Base-by-base conservation (phyloP, 345 rosid genomes). In the Cardamine occulta region DNA sequence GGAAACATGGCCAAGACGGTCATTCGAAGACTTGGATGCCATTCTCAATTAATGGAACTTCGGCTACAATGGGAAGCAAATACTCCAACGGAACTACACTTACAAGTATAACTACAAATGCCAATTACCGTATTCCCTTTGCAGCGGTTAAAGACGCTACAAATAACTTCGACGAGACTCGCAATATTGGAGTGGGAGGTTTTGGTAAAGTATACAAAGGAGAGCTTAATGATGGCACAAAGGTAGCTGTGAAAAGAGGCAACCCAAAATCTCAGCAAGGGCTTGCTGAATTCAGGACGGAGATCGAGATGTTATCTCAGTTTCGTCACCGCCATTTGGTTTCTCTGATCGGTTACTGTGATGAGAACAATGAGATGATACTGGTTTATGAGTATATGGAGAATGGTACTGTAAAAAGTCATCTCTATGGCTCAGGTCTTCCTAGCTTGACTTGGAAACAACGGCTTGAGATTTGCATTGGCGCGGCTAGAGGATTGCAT, bases 131-230 rank as follows among this genome's bases (percentile, higher is more conserved):
- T 71, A 85, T 85, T 19, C 85, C 91, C 0, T 54, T 83, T 13
- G 31, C 74, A 1, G 84, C 86, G 31, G 80, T 87, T 65, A 83
- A 75, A 49, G 80, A 58, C 0, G 88, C 88, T 21, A 87, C 88
- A 0, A 78, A 83, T 35, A 79, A 77, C 77, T 87, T 87, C 6
- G 86, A 87, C 42, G 68, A 70, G 49, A 75, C 52, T 0, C 76
- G 84, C 14, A 75, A 81, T 3, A 56, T 86, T 7, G 90, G 90
- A 0, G 73, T 73, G 3, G 90, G 88, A 0, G 85, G 88, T 24
- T 86, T 84, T 23, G 89, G 89, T 7, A 84, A 80, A 47, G 89
- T 86, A 18, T 78, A 80, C 53, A 83, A 74, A 79, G 90, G 90
- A 55, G 76, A 53, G 77, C 63, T 84, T 18, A 83, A 84, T 23